A percentile compares a stretch with the other conserved stretches of the same genome.
These are phyloP conservation scores for Halteria grandinella DNA, from an alignment of 73 alveolate genomes.

Conservation along the genomic window DNA sequence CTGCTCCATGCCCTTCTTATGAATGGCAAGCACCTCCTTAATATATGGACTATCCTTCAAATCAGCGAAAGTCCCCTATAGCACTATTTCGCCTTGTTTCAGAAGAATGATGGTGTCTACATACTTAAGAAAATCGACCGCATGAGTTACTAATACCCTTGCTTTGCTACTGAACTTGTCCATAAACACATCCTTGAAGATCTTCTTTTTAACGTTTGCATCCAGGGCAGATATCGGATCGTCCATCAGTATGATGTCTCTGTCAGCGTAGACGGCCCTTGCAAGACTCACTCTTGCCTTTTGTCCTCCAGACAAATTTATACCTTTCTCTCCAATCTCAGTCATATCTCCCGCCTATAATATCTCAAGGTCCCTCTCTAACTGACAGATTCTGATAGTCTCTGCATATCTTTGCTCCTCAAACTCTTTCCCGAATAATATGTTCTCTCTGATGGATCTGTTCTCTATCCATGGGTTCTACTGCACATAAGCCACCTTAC, in stretches of 20 bases:
- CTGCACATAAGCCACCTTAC: constrained; percentile 82
- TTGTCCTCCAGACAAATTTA: constrained; percentile 95
- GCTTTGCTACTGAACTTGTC: constrained; percentile 86
- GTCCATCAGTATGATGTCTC: constrained; percentile 82
- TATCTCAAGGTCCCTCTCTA: constrained; percentile 85
- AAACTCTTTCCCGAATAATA: constrained; percentile 80
- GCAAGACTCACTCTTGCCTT: constrained; percentile 97
- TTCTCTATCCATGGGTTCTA: constrained; percentile 92
- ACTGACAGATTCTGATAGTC: constrained; percentile 77
- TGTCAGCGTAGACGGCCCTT: constrained; percentile 93
- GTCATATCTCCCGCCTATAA: constrained; percentile 93
- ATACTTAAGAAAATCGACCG: constrained; percentile 80
- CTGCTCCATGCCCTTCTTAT: constrained; percentile 6
- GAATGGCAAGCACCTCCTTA: constrained; percentile 43
- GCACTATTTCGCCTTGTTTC: constrained; percentile 79
- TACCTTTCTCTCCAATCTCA: constrained; percentile 97
- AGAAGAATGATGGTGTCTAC: constrained; percentile 87
- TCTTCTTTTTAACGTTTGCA: constrained; percentile 91
- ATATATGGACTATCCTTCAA: constrained; percentile 50
- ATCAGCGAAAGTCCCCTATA: constrained; percentile 63
- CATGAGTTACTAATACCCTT: constrained; percentile 93
- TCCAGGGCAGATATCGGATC: constrained; percentile 96
- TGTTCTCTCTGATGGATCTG: constrained; percentile 91
- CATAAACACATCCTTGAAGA: constrained; percentile 83
- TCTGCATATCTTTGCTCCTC: constrained; percentile 78